Evolutionary conservation across 2,329 filamentous ascomycete genomes (phyloP).

Genomic region (Beauveria sp.): DNA sequence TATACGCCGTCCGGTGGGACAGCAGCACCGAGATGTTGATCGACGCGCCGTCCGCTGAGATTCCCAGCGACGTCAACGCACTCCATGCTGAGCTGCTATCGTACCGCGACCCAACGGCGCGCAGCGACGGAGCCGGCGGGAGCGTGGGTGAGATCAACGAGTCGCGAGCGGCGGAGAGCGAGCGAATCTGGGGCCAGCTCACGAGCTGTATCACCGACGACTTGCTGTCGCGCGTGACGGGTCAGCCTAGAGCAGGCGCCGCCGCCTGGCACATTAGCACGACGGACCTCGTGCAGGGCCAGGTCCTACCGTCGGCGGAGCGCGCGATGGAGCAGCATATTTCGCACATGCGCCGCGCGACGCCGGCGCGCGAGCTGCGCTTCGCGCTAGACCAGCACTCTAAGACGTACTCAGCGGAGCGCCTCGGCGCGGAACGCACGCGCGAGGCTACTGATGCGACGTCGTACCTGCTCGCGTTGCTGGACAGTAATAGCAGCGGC

Average conservation of each 20-base stretch:
- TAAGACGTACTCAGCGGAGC: conserved; percentile 34
- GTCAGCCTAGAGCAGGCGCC: conserved; percentile 18
- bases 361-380: conserved; percentile 33
- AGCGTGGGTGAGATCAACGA: conserved; percentile 15
- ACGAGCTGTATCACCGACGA: conserved; percentile 38
- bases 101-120: conserved; percentile 32
- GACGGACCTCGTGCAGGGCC: conserved; percentile 41
- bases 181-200: conserved; percentile 44
- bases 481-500: conserved; percentile 20
- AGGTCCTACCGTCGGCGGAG: conserved; percentile 29
- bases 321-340: conserved; percentile 33
- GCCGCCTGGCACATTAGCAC: conserved; percentile 47
- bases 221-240: conserved; percentile 41
- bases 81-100: conserved; percentile 36
- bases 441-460: conserved; percentile 42
- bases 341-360: conserved; percentile 23
- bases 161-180: conserved; percentile 17
- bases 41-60: conserved; percentile 39
- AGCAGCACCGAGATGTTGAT: conserved; percentile 45
- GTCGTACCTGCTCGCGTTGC: conserved; percentile 33
- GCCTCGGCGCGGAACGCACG: conserved; percentile 31
- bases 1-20: conserved; percentile 49
- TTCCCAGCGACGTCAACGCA: conserved; percentile 31
- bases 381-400: conserved; percentile 40
- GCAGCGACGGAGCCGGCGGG: conserved; percentile 15